Conservation (phyloP, 257 asterid species). For the Datura wrightii region DNA sequence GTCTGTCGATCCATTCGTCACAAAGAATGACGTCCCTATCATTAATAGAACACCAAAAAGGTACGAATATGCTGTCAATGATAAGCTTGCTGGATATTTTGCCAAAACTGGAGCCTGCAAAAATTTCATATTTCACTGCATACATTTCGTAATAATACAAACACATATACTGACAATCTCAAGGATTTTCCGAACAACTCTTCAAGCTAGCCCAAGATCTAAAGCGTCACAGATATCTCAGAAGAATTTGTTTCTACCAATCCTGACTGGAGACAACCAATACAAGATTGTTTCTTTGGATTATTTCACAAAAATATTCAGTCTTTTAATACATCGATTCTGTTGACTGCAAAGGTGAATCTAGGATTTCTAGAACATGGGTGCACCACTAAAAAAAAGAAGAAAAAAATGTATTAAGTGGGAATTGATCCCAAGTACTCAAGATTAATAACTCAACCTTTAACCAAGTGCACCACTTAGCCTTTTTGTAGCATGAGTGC, state of each 20-base stretch:
- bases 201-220: constrained; percentile 5
- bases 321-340: background rate
- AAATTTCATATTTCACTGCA: constrained; percentile 26
- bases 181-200: background rate
- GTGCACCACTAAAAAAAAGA: too few species aligned
- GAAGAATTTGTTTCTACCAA: background rate
- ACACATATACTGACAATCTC: background rate
- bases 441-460: too few species aligned
- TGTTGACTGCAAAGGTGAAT: background rate
- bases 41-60: constrained; percentile 72
- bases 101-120: constrained; percentile 84
- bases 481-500: too few species aligned
- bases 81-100: constrained; percentile 86
- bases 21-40: constrained; percentile 64
- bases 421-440: too few species aligned
- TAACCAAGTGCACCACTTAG: too few species aligned
- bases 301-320: background rate
- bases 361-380: too few species aligned
- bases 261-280: background rate
- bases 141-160: background rate
- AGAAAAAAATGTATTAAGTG: too few species aligned
- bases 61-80: constrained; percentile 93
- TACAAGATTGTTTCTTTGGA: background rate
- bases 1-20: constrained; percentile 63
- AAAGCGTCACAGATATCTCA: background rate